phyloP scores from a whole-genome alignment of 2,329 filamentous ascomycete genomes.

The Seiridium unicorne region DNA sequence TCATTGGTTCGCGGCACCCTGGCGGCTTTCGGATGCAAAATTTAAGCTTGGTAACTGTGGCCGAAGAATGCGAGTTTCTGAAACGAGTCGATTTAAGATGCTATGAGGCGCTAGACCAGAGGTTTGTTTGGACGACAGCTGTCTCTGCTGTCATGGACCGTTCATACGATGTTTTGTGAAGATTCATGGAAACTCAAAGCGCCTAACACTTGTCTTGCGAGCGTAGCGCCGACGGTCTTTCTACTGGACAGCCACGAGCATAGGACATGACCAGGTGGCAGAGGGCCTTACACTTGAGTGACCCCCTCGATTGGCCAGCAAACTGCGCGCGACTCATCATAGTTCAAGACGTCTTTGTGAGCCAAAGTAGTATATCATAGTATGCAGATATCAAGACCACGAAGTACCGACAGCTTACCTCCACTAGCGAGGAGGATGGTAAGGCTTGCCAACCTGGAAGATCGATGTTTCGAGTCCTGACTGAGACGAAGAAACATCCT shows the following conservation, averaged over 20 bases:
- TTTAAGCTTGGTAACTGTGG: constrained; percentile 4
- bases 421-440: background rate
- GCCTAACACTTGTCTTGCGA: too few species aligned
- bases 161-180: background rate
- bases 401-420: background rate
- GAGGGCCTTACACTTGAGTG: too few species aligned
- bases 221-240: too few species aligned
- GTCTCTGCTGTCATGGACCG: background rate
- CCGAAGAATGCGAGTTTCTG: background rate
- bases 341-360: too few species aligned
- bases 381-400: too few species aligned
- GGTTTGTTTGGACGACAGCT: constrained; percentile 5
- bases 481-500: constrained; percentile 4
- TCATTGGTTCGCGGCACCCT: constrained; percentile 2
- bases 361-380: too few species aligned
- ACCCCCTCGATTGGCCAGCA: too few species aligned
- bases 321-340: too few species aligned
- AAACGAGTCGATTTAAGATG: constrained; percentile 1
- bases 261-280: too few species aligned
- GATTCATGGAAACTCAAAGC: too few species aligned
- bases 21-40: background rate
- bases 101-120: constrained; percentile 1
- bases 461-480: constrained; percentile 2
- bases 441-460: background rate
- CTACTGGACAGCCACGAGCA: too few species aligned